These are phyloP conservation scores for Nyssa sinensis DNA, from an alignment of 148 eudicot genomes.

Conservation along the genomic window DNA sequence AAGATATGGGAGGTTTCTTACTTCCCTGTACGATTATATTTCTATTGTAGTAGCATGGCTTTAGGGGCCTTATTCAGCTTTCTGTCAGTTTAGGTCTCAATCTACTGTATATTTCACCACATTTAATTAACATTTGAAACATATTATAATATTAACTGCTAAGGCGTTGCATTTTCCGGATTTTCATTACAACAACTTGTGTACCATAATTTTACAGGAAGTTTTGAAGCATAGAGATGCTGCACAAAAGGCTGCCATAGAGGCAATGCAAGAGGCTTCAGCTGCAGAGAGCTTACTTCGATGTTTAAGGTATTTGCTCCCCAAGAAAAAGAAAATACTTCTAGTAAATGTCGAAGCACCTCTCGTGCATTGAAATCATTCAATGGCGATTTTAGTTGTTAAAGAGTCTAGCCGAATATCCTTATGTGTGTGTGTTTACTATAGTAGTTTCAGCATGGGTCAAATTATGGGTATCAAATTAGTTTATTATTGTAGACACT, in stretches of 20 bases:
- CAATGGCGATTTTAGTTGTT: neutral
- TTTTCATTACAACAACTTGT: neutral
- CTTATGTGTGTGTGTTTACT: neutral
- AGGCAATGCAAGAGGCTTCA: conserved; percentile 89
- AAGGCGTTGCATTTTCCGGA: too few relatives aligned
- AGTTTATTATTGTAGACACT: too few relatives aligned
- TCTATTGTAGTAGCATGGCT: too few relatives aligned
- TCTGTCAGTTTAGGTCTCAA: too few relatives aligned
- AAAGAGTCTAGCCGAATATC: too few relatives aligned
- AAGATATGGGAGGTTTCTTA: too few relatives aligned
- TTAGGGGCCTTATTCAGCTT: too few relatives aligned
- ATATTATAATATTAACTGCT: too few relatives aligned
- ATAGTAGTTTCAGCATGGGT: neutral
- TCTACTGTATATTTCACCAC: too few relatives aligned
- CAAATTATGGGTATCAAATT: neutral
- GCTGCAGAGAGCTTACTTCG: conserved; percentile 72
- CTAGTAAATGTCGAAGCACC: neutral
- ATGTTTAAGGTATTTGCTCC: conserved; percentile 65
- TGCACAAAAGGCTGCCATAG: conserved; percentile 78
- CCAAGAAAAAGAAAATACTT: neutral
- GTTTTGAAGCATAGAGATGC: conserved; percentile 77
- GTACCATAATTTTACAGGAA: conserved; percentile 39
- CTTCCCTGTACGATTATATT: too few relatives aligned
- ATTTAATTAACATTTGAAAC: too few relatives aligned
- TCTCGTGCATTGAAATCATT: neutral